Evolutionary conservation across 257 asterid genomes (phyloP).

Genomic region (Solanum pinnatisectum): DNA sequence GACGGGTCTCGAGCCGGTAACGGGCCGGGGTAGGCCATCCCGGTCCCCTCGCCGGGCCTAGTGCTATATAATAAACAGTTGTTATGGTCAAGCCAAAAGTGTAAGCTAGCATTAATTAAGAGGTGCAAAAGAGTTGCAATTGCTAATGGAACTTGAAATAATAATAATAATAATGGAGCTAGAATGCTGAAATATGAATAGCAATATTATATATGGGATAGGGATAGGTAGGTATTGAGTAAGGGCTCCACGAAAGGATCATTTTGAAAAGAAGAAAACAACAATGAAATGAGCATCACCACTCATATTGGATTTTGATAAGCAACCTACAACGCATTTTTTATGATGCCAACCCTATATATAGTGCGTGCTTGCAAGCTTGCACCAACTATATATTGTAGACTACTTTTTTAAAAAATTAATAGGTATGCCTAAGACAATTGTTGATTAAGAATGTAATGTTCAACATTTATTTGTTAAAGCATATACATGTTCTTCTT

Average conservation of each 20-base stretch:
- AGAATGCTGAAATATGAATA: background rate
- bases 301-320: background rate
- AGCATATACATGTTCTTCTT: background rate
- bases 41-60: too few relatives aligned
- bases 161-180: background rate
- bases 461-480: background rate
- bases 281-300: background rate
- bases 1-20: too few relatives aligned
- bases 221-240: background rate
- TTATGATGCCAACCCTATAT: background rate
- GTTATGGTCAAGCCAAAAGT: background rate
- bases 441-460: background rate
- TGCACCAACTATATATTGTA: conserved; percentile 4
- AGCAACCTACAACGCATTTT: background rate
- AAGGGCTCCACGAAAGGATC: background rate
- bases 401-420: background rate
- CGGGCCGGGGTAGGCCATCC: too few relatives aligned
- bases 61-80: background rate
- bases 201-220: background rate
- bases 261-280: background rate
- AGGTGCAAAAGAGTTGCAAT: too few relatives aligned
- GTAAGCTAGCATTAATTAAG: background rate
- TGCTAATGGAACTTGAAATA: too few relatives aligned
- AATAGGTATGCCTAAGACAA: background rate
- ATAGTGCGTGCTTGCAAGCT: conserved; percentile 8